Percentiles rank a stretch among this genome's conserved stretches.
These are phyloP conservation scores for Plasmodium chabaudi DNA, from an alignment of 169 alveolate species.

Conservation along the genomic window DNA sequence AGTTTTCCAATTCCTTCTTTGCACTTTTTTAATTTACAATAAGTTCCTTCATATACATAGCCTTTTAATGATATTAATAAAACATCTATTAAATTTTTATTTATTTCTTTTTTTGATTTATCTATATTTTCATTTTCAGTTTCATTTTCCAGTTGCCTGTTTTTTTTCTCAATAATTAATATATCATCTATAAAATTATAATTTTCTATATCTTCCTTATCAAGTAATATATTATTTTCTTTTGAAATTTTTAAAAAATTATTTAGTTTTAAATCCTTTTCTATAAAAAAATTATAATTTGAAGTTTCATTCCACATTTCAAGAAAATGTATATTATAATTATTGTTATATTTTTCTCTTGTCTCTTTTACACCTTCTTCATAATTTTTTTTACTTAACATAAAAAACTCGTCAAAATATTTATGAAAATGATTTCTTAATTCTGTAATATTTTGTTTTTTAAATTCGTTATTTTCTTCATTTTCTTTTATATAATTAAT, in stretches of 20 bases:
- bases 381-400: slow-evolving; percentile 47
- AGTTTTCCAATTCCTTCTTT: slow-evolving; percentile 71
- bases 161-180: slow-evolving; percentile 59
- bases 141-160: background rate
- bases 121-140: background rate
- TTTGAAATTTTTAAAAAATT: slow-evolving; percentile 72
- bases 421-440: slow-evolving; percentile 47
- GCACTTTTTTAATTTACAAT: slow-evolving; percentile 50
- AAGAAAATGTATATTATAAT: slow-evolving; percentile 34
- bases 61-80: slow-evolving; percentile 74
- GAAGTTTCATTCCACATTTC: slow-evolving; percentile 48
- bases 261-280: slow-evolving; percentile 60
- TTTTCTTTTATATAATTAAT: slow-evolving; percentile 3
- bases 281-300: slow-evolving; percentile 56
- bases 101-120: slow-evolving; percentile 8
- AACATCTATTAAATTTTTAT: slow-evolving; percentile 36
- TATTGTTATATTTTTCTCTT: slow-evolving; percentile 41
- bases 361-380: slow-evolving; percentile 66
- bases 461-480: slow-evolving; percentile 16
- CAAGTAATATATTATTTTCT: slow-evolving; percentile 42
- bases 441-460: slow-evolving; percentile 20
- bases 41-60: slow-evolving; percentile 64
- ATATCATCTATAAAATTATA: slow-evolving; percentile 55
- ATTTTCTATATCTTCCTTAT: slow-evolving; percentile 30
- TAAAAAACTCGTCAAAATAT: slow-evolving; percentile 51